These are phyloP conservation scores for Leptographium wingfieldii DNA, from an alignment of 2,329 filamentous ascomycete genomes.

Conservation along the genomic window DNA sequence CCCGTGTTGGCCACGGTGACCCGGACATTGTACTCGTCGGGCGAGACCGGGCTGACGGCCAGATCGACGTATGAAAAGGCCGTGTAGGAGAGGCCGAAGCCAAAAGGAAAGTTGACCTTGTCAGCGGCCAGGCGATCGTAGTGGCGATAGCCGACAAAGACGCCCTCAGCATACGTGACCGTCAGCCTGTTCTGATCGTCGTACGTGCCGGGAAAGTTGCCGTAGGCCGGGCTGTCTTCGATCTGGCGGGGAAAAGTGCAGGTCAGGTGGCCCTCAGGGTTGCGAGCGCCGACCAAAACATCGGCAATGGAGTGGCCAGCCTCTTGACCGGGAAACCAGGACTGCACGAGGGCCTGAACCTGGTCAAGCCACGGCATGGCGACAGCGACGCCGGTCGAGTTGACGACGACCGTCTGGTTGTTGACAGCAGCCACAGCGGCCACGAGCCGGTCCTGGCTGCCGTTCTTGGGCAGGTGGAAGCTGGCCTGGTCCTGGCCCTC, in stretches of 20 bases:
- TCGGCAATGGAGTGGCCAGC: slow-evolving; percentile 56
- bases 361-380: slow-evolving; percentile 57
- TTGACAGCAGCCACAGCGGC: slow-evolving; percentile 25
- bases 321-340: slow-evolving; percentile 60
- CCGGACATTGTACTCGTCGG: background rate
- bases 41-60: slow-evolving; percentile 12
- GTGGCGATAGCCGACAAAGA: slow-evolving; percentile 74
- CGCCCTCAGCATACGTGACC: slow-evolving; percentile 64
- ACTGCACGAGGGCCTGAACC: slow-evolving; percentile 55
- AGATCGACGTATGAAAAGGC: slow-evolving; percentile 34
- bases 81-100: slow-evolving; percentile 68
- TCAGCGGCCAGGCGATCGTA: slow-evolving; percentile 55
- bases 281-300: slow-evolving; percentile 49
- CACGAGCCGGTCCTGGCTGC: slow-evolving; percentile 20
- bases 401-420: slow-evolving; percentile 53
- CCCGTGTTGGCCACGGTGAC: background rate
- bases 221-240: slow-evolving; percentile 61
- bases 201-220: slow-evolving; percentile 52
- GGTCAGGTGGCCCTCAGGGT: slow-evolving; percentile 56
- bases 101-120: slow-evolving; percentile 53
- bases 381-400: slow-evolving; percentile 56
- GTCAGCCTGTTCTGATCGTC: slow-evolving; percentile 48
- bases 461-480: slow-evolving; percentile 31
- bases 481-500: slow-evolving; percentile 10
- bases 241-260: slow-evolving; percentile 47